Evolutionary conservation across 306 rosid genomes (phyloP), one percentile per base, ranked within the genome.

Genomic region (Malus sieversii): DNA sequence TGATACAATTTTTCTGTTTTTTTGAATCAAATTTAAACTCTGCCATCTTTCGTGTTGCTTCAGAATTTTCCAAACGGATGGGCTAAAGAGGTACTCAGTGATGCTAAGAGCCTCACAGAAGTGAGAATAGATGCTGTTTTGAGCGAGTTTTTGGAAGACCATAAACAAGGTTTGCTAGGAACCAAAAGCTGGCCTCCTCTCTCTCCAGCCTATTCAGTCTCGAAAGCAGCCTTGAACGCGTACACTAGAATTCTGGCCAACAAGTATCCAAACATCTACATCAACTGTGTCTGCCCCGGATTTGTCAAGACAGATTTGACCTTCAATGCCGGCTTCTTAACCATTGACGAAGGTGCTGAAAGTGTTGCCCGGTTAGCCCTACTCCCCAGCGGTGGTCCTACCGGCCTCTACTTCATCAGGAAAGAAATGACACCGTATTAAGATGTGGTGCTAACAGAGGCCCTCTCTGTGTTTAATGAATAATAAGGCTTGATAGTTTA

Each of bases 271-370:
- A 62, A 32, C 12, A 80, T 82, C 42, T 78, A 81, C 72, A 75
- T 87, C 6, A 87, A 87, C 53, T 59, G 72, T 78, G 84, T 82
- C 33, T 72, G 82, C 15, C 88, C 91, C n/a, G 84, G 88, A 30
- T 84, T 33, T 35, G 70, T 45, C 53, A 77, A 80, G 42, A 78
- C 88, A 8, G 90, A 86, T 52, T 0, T 52, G 4, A 52, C 58
- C 9, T 52, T n/a, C 58, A 71, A 85, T 4, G n/a, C 69, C 25
- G 89, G 87, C 18, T 11, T n/a, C 70, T 12, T 79, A 4, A 71
- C 77, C 8, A 81, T 77, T 13, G 84, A 84, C 9, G 86, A 86
- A 68, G 86, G 86, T 27, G 88, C 84, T 79, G 79, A 75, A 44
- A 70, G 79, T 68, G 66, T 40, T 32, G 84, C 79, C 55, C 77